phyloP scores from a whole-genome alignment of 2,329 filamentous ascomycete genomes.

The Neopestalotiopsis sp. region DNA sequence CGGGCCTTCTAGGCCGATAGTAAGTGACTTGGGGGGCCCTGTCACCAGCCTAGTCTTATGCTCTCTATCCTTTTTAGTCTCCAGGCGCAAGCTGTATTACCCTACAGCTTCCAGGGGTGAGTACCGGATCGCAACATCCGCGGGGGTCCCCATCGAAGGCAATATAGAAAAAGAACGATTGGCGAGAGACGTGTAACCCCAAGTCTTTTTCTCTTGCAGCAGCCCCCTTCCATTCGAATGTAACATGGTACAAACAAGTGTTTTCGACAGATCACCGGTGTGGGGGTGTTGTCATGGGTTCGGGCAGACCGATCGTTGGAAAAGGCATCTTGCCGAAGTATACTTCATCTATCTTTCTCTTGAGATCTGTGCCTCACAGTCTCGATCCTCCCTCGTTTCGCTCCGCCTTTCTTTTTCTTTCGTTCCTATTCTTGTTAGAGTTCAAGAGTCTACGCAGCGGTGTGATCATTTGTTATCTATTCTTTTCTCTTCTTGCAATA shows the following conservation, averaged over 20 bases:
- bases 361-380: too few relatives aligned
- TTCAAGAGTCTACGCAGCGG: neutral
- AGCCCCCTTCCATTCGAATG: neutral
- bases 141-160: neutral
- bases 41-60: too few relatives aligned
- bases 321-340: neutral
- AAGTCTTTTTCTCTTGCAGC: too few relatives aligned
- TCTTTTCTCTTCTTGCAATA: neutral
- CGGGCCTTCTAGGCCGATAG: neutral
- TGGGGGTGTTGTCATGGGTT: neutral
- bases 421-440: neutral
- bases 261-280: neutral
- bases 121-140: too few relatives aligned
- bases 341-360: neutral
- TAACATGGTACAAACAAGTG: neutral
- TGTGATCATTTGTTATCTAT: neutral
- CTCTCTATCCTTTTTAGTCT: too few relatives aligned
- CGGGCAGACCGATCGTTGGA: neutral
- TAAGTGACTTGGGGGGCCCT: too few relatives aligned
- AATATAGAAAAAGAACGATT: neutral
- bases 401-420: neutral
- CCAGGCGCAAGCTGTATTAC: too few relatives aligned
- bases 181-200: neutral
- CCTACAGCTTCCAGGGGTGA: too few relatives aligned
- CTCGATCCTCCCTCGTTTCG: neutral